Base-by-base conservation (phyloP, 257 asterid species). In the Salvia splendens region DNA sequence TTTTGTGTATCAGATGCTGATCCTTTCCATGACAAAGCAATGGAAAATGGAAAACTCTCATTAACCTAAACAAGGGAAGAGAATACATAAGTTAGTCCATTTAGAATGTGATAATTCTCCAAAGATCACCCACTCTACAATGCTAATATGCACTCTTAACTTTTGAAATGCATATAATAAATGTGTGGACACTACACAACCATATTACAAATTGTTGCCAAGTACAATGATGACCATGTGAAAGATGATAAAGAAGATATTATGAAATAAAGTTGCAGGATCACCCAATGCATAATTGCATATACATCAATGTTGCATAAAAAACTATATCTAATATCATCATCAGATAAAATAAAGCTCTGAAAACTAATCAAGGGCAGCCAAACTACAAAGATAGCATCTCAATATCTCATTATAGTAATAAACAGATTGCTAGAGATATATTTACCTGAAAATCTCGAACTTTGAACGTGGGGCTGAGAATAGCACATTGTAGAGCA, bases 381-480 rank as follows among this genome's bases (percentile, higher is more conserved):
- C 42, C 6, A 38, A 5, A 38, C 10, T 38, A 38, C 42, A 24
- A 24, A 24, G 2, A 24, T 24, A 24, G 30, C 2, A 24, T 24
- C 30, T 24, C 30, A 24, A 24, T 24, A 24, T 24, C 30, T 24
- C 30, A 24, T 24, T 38, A 38, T 38, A 38, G 42, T 6, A 8
- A 9, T 47, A 17, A 3, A n/a, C 16, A 5, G 55, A 5, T 50
- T 6, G 32, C 17, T 7, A 16, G 7, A 16, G 5, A 50, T 6
- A 42, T 35, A 62, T 36, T 50, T 75, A 89, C 96, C 95, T 86
- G 94, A 60, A 89, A 89, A 15, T 88, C 96, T 41, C 91, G 78
- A 64, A 88, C 96, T 88, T 88, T 88, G 72, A 88, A 88, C 10
- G 96, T 88, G 17, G 96, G 96, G 43, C 96, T 86, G 5, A 88